Percentiles rank a stretch among this genome's conserved stretches.
phyloP scores from a whole-genome alignment of 768 basidiomycete species.

The Leccinum ochraceum region DNA sequence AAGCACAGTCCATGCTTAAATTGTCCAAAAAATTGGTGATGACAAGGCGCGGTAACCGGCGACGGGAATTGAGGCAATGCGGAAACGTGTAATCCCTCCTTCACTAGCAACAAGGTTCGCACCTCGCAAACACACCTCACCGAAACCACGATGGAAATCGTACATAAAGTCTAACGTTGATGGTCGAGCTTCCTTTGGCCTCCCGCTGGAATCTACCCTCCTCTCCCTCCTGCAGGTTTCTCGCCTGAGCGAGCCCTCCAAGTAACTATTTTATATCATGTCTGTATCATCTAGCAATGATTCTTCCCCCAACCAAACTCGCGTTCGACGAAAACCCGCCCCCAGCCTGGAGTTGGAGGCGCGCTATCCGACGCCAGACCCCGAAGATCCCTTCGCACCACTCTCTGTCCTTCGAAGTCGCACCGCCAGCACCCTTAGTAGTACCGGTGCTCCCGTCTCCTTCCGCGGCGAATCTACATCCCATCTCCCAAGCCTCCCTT shows the following conservation, averaged over 20 bases:
- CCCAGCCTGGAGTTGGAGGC: constrained; percentile 51
- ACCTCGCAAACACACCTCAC: constrained; percentile 30
- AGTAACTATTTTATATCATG: constrained; percentile 31
- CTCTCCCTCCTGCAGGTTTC: constrained; percentile 15
- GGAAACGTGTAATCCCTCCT: constrained; percentile 24
- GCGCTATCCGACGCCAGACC: constrained; percentile 68
- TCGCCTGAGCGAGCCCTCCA: constrained; percentile 13
- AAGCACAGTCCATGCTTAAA: constrained; percentile 13
- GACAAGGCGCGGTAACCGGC: constrained; percentile 31
- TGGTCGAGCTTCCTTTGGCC: constrained; percentile 13
- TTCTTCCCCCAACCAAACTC: constrained; percentile 24
- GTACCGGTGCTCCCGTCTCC: constrained; percentile 26
- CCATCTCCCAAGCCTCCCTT: constrained; percentile 32
- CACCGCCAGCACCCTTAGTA: constrained; percentile 44
- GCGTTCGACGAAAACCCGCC: constrained; percentile 53
- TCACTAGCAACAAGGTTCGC: constrained; percentile 18
- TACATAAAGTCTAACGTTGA: constrained; percentile 30
- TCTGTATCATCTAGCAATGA: constrained; percentile 30
- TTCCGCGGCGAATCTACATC: constrained; percentile 34
- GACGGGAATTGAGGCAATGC: constrained; percentile 35
- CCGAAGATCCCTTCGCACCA: constrained; percentile 68
- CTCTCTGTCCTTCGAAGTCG: constrained; percentile 65
- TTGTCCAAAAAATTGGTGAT: constrained; percentile 19
- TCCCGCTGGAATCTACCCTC: constrained; percentile 19
- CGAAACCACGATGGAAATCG: constrained; percentile 36